These are phyloP conservation scores for Gaeumannomyces sp. DNA, from an alignment of 2,329 filamentous ascomycete species.

Conservation along the genomic window DNA sequence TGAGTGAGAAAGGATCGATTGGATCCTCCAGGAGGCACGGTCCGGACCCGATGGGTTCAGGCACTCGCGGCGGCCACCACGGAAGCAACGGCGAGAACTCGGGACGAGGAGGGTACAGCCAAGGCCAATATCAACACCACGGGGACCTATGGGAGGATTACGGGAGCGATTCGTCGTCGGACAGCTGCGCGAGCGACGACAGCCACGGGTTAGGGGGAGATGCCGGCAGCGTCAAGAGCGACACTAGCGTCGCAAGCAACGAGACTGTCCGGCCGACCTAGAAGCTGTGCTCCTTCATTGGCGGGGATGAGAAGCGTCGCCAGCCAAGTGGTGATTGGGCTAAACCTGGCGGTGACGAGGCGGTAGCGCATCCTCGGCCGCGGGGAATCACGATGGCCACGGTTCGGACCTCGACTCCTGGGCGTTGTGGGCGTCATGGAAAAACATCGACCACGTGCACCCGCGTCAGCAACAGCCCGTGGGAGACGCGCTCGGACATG, in stretches of 20 bases:
- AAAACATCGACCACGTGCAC: neutral
- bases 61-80: neutral
- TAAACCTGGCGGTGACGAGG: neutral
- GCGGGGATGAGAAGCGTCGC: too few relatives aligned
- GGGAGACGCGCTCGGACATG: neutral
- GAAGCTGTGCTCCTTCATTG: too few relatives aligned
- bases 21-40: neutral
- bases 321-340: neutral
- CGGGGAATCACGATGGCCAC: neutral
- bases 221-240: neutral
- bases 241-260: neutral
- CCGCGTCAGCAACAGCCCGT: neutral
- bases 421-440: neutral
- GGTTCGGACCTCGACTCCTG: neutral
- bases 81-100: neutral
- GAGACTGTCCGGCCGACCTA: neutral
- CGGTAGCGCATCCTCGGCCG: neutral
- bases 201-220: neutral
- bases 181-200: neutral
- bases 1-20: neutral
- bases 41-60: neutral
- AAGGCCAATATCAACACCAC: neutral
- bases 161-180: neutral
- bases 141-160: neutral
- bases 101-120: neutral